These are phyloP conservation scores for Myxozyma neglecta DNA, from an alignment of 805 yeast genomes.

Conservation along the genomic window DNA sequence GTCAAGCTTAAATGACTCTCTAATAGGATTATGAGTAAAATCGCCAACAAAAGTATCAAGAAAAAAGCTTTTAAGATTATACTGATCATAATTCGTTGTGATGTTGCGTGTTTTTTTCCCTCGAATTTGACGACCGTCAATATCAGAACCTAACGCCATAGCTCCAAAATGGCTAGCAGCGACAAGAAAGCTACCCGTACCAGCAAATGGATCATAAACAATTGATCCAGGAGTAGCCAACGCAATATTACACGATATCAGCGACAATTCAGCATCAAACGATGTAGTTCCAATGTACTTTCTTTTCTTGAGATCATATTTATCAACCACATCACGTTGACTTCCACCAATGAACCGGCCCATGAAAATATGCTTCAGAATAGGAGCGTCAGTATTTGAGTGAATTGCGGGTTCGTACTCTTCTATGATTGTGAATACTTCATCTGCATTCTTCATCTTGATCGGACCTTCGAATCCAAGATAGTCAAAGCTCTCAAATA, in stretches of 20 bases:
- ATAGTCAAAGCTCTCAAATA: slow-evolving; percentile 72
- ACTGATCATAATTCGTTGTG: slow-evolving; percentile 70
- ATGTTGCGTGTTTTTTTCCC: slow-evolving; percentile 63
- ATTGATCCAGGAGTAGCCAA: slow-evolving; percentile 65
- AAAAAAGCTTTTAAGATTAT: slow-evolving; percentile 56
- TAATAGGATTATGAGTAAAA: slow-evolving; percentile 84
- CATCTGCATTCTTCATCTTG: slow-evolving; percentile 72
- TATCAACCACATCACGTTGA: slow-evolving; percentile 63
- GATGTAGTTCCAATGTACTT: slow-evolving; percentile 94
- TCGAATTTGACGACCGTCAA: slow-evolving; percentile 74
- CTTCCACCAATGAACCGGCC: slow-evolving; percentile 76
- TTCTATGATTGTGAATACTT: slow-evolving; percentile 70
- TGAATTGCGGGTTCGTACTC: slow-evolving; percentile 51
- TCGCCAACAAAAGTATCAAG: slow-evolving; percentile 88
- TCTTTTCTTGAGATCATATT: slow-evolving; percentile 76
- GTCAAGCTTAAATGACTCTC: slow-evolving; percentile 64
- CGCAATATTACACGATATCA: slow-evolving; percentile 84
- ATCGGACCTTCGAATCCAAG: slow-evolving; percentile 76
- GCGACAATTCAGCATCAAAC: slow-evolving; percentile 88
- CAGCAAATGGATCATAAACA: slow-evolving; percentile 92
- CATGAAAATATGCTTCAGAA: slow-evolving; percentile 64
- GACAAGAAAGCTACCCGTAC: slow-evolving; percentile 91
- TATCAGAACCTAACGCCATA: slow-evolving; percentile 70
- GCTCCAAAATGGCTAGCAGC: slow-evolving; percentile 88
- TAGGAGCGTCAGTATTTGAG: slow-evolving; percentile 39